These are phyloP conservation scores for Podospora pseudoanserina DNA, from an alignment of 495 filamentous ascomycete species.

Conservation along the genomic window DNA sequence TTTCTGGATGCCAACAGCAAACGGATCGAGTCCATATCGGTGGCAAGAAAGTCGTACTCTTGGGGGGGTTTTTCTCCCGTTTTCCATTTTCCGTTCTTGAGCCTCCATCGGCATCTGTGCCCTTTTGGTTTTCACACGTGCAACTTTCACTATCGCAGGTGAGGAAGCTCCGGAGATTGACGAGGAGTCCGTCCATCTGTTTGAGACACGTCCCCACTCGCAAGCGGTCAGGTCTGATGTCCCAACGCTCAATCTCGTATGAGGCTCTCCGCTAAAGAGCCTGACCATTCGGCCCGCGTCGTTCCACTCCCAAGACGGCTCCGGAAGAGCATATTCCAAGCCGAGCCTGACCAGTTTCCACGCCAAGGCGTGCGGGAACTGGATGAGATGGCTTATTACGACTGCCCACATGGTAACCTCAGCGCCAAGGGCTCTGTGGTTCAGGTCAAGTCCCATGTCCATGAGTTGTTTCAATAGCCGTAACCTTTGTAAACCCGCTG, in stretches of 20 bases:
- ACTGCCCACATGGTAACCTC: background rate
- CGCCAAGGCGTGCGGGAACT: background rate
- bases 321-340: background rate
- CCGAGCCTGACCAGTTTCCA: background rate
- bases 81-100: background rate
- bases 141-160: background rate
- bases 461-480: background rate
- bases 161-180: background rate
- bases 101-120: background rate
- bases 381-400: background rate
- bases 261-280: background rate
- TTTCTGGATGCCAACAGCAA: background rate
- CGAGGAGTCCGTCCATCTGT: background rate
- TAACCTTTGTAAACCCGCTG: background rate
- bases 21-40: background rate
- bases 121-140: background rate
- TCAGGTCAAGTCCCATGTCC: background rate
- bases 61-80: background rate
- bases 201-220: background rate
- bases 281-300: background rate
- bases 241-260: background rate
- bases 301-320: background rate
- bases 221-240: background rate
- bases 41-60: no score
- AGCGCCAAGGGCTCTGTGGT: background rate